Evolutionary conservation across 2,329 filamentous ascomycete genomes (phyloP), one percentile per base, ranked within the genome.

Genomic region (Calonectria pseudoturangicola): DNA sequence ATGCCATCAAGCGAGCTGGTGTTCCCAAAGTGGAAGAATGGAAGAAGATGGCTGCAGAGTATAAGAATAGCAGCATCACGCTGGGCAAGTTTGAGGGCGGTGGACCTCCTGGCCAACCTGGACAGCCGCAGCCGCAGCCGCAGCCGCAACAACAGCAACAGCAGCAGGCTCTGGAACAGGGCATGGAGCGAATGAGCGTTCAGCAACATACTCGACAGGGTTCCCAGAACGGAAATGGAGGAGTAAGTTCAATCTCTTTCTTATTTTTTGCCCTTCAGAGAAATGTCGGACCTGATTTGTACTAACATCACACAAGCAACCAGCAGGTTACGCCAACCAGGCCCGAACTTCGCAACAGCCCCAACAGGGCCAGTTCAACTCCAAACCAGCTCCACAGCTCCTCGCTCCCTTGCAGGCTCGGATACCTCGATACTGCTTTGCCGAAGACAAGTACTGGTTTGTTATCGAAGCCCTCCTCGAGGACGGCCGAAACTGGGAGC

Each of bases 31-130:
- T 99, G 4, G 97, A 99, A 82, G 97, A 99, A 81, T 99, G 97
- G 97, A 99, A 99, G 88, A 98, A 97, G 86, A 98, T 98, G 95
- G 96, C 97, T 0, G 96, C 96, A 69, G 96, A 98, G 76, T 99
- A 99, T 86, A 99, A 99, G 88, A 98, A 98, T 83, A 98, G 96
- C 83, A 98, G 97, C 85, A 98, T 99, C 82, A 96, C 96, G 0
- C 87, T 99, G 50, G 97, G 97, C 77, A 98, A 96, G 85, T 96
- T 97, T 77, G 95, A 96, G 79, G 88, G 86, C 71, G 88, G 90
- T 68, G 83, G 81, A 10, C 73, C 72, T 18, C 72, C 79, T 25
- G 80, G 81, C 5, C 84, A 84, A 69, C 83, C 84, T 48, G 79
- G 78, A 25, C 84, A 85, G 72, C 63, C 30, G 39, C 30, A 7